Evolutionary conservation across 2,329 filamentous ascomycete species (phyloP).

Genomic region (Colletotrichum spinosum): DNA sequence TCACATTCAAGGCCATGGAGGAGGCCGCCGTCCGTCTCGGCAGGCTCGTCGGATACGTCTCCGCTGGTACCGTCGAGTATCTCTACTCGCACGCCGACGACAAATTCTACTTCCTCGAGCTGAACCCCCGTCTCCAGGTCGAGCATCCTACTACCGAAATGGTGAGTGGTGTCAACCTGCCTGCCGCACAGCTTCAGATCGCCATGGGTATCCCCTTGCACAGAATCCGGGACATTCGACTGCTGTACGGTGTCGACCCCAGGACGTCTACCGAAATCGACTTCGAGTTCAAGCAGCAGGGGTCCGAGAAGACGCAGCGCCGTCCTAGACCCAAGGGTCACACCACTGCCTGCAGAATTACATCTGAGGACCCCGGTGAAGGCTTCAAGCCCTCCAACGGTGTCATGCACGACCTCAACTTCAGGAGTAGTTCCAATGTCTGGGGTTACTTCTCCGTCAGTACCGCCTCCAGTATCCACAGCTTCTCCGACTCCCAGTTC

Average conservation of each 20-base stretch:
- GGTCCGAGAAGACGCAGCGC: constrained; percentile 85
- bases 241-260: constrained; percentile 95
- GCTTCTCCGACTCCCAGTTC: constrained; percentile 98
- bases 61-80: constrained; percentile 98
- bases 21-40: constrained; percentile 94
- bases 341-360: constrained; percentile 98
- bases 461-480: constrained; percentile 96
- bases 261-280: constrained; percentile 89
- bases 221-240: constrained; percentile 93
- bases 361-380: constrained; percentile 97
- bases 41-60: constrained; percentile 96
- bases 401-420: constrained; percentile 99
- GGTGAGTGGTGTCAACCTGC: constrained; percentile 97
- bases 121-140: constrained; percentile 99
- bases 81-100: constrained; percentile 97
- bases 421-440: constrained; percentile 97
- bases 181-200: constrained; percentile 96
- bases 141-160: constrained; percentile 99
- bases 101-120: constrained; percentile 99
- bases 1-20: constrained; percentile 96
- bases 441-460: constrained; percentile 99
- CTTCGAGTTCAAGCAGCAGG: constrained; percentile 92
- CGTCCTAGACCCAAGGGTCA: constrained; percentile 94
- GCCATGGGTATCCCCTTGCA: constrained; percentile 98
- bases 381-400: constrained; percentile 99